Percentiles rank a stretch among this genome's conserved stretches.
These are phyloP conservation scores for Solanum microdontum DNA, from an alignment of 257 asterid genomes.

Conservation along the genomic window DNA sequence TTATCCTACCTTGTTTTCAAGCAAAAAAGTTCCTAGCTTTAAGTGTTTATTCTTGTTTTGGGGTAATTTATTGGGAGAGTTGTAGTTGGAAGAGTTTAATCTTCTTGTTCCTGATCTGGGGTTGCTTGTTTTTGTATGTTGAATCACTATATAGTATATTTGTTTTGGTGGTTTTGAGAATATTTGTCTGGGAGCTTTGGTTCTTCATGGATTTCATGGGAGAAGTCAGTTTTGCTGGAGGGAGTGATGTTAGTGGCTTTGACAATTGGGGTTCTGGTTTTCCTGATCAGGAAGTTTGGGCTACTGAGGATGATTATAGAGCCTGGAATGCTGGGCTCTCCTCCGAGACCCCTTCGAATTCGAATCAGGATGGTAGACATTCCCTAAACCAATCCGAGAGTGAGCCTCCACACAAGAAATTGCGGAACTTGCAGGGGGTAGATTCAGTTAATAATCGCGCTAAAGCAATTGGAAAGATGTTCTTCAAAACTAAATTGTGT, in stretches of 20 bases:
- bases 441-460: slow-evolving; percentile 1
- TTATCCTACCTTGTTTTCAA: not conserved
- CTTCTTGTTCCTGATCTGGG: not conserved
- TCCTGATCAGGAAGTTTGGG: slow-evolving; percentile 14
- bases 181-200: not conserved
- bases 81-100: not conserved
- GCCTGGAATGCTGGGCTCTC: not conserved
- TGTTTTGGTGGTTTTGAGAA: not conserved
- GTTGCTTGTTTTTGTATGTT: not conserved
- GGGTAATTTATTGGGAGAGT: too few relatives aligned
- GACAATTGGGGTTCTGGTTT: slow-evolving; percentile 9
- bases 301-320: slow-evolving; percentile 22
- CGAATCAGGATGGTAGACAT: not conserved
- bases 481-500: slow-evolving; percentile 15
- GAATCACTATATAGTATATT: not conserved
- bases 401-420: slow-evolving; percentile 14
- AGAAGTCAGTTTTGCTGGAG: slow-evolving; percentile 3
- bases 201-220: slow-evolving; percentile 11
- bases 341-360: slow-evolving; percentile 4
- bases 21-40: not conserved
- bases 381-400: not conserved
- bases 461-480: slow-evolving; percentile 17
- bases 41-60: not conserved
- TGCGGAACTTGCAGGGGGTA: not conserved
- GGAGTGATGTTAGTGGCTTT: slow-evolving; percentile 2